Conservation (phyloP, 331 rosid genomes). For the Malus hybrid region DNA sequence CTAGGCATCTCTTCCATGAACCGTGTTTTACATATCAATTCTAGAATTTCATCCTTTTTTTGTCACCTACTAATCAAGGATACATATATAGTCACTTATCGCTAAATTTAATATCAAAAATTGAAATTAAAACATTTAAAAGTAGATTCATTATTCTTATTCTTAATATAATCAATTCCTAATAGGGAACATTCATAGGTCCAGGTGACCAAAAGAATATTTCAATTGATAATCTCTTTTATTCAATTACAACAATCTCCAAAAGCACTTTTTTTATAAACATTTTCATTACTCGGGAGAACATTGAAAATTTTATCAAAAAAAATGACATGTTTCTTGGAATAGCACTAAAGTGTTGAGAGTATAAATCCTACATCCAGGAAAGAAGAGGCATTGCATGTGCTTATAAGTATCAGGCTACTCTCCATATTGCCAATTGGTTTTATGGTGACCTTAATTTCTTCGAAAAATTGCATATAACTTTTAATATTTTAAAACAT, state of each 20-base stretch:
- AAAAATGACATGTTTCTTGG: background rate
- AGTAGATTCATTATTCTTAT: too few species aligned
- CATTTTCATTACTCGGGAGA: background rate
- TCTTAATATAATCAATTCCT: too few species aligned
- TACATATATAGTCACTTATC: background rate
- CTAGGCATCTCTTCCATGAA: background rate
- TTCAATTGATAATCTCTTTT: background rate
- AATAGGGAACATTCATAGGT: background rate
- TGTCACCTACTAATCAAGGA: background rate
- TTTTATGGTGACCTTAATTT: too few species aligned
- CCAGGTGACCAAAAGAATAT: background rate
- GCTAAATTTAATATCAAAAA: too few species aligned
- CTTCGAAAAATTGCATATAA: too few species aligned
- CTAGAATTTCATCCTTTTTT: background rate
- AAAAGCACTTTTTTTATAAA: too few species aligned
- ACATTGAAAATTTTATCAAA: background rate
- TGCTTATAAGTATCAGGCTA: too few species aligned
- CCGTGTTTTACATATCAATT: background rate
- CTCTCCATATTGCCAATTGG: too few species aligned
- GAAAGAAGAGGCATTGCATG: too few species aligned
- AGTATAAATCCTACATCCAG: too few species aligned
- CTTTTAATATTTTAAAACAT: background rate
- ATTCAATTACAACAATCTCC: background rate
- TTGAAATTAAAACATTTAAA: background rate
- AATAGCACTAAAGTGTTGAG: too few species aligned